Base-by-base conservation (phyloP, 129 eudicot species). In the Oenanthe sinensis region DNA sequence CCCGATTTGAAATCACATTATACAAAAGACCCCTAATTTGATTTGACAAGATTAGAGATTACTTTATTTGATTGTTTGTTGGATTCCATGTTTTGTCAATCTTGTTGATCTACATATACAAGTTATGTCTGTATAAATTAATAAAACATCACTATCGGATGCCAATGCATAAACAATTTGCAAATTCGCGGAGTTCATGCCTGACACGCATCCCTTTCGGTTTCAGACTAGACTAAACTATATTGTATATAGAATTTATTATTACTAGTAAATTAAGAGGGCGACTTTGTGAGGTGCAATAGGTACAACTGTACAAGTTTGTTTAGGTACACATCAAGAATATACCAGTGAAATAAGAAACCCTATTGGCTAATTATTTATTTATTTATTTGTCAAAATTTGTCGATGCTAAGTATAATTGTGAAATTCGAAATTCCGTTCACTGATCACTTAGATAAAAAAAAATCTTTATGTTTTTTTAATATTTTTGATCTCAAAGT, bases 141-240 rank as follows among this genome's bases (percentile, higher is more conserved):
- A 10, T 40, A 39, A 11, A 9, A 15, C 14, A 71, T 37, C 68
- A 24, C 67, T 16, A 20, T n/a, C 75, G 1, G 39, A 73, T 73
- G 22, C 4, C 4, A 16, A 16, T 52, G 10, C 52, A 71, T 43
- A 20, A 42, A 43, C 75, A 71, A n/a, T 37, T 71, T 71, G 30
- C 26, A 39, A 19, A 24, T 17, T 73, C 28, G 76, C 55, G 39
- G n/a, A 44, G 6, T 77, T 40, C 71, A 71, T 79, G 82, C 55
- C 71, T 4, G 79, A 77, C 71, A 77, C 12, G 52, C 82, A 79
- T 50, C 82, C 52, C 54, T 82, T 77, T 70, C 74, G 19, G 62
- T 82, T 77, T 70, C 74, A 28, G 62, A 79, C 49, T 36, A 55
- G 52, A 68, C 43, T 50, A 15, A 17, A 48, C 49, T 46, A 20